phyloP scores from a whole-genome alignment of 1,139 yeast species.

The Kodamaea derodonti region DNA sequence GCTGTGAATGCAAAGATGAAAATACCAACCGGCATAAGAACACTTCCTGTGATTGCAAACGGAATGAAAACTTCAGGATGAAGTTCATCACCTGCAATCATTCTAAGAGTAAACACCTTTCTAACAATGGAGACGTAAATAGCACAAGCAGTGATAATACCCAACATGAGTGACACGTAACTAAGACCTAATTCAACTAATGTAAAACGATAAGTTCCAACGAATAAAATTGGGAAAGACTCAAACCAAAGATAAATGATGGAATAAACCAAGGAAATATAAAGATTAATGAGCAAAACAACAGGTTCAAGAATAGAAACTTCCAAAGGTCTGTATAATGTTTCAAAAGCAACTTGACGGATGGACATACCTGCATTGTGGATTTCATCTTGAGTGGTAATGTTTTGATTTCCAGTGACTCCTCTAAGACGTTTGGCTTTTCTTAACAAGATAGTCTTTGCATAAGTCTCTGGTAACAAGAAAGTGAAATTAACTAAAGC shows the following conservation, averaged over 20 bases:
- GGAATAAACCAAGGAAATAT: conserved; percentile 53
- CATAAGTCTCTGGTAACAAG: conserved; percentile 34
- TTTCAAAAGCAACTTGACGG: conserved; percentile 27
- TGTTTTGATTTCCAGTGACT: conserved; percentile 29
- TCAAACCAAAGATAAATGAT: conserved; percentile 57
- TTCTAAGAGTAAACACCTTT: conserved; percentile 20
- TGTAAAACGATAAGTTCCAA: conserved; percentile 42
- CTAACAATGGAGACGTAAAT: conserved; percentile 21
- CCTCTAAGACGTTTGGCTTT: conserved; percentile 35
- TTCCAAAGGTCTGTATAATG: conserved; percentile 49
- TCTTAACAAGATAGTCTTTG: conserved; percentile 31
- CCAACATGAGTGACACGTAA: conserved; percentile 42
- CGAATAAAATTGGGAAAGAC: conserved; percentile 55
- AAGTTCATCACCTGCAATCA: conserved; percentile 20
- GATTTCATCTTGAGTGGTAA: conserved; percentile 28
- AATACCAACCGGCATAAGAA: conserved; percentile 40
- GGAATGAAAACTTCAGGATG: conserved; percentile 41
- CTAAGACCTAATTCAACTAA: conserved; percentile 45
- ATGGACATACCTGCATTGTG: conserved; percentile 18
- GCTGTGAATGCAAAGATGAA: conserved; percentile 52
- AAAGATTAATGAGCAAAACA: conserved; percentile 43
- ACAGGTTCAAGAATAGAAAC: conserved; percentile 43
- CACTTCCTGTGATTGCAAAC: conserved; percentile 40
- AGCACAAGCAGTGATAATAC: conserved; percentile 28
- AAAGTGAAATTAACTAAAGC: conserved; percentile 23